phyloP scores from a whole-genome alignment of 73 alveolate genomes.

The Paramecium octaurelia region DNA sequence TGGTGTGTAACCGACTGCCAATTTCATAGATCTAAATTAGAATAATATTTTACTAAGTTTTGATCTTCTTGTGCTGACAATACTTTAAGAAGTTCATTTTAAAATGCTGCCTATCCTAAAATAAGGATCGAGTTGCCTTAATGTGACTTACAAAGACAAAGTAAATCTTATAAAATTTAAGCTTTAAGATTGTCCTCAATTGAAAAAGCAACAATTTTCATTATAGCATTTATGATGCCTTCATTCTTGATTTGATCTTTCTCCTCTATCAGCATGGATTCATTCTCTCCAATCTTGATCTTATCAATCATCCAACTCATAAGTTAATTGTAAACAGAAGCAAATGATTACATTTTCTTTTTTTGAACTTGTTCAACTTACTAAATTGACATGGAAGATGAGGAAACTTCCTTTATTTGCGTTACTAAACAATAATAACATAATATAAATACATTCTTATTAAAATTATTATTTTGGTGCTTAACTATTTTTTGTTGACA shows the following conservation, averaged over 20 bases:
- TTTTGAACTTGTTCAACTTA: neutral
- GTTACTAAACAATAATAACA: neutral
- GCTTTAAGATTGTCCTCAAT: neutral
- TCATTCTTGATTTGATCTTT: slow-evolving; percentile 2
- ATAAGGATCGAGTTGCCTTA: neutral
- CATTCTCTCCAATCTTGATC: neutral
- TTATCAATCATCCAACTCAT: slow-evolving; percentile 33
- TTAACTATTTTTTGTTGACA: neutral
- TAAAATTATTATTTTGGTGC: neutral
- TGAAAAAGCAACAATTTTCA: neutral
- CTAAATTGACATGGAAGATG: neutral
- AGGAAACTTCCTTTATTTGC: neutral
- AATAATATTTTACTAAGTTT: neutral
- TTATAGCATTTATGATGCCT: neutral
- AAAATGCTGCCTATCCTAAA: neutral
- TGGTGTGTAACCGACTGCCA: neutral
- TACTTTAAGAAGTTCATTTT: neutral
- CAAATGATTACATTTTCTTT: neutral
- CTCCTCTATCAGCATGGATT: neutral
- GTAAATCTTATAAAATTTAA: slow-evolving; percentile 3
- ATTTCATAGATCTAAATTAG: neutral
- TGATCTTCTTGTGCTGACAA: neutral
- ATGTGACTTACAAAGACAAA: slow-evolving; percentile 28
- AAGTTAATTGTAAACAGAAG: neutral
- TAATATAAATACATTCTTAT: neutral